A percentile compares a stretch with the other conserved stretches of the same genome.
Evolutionary conservation across 345 rosid species (phyloP).

Genomic region (Salix udensis): DNA sequence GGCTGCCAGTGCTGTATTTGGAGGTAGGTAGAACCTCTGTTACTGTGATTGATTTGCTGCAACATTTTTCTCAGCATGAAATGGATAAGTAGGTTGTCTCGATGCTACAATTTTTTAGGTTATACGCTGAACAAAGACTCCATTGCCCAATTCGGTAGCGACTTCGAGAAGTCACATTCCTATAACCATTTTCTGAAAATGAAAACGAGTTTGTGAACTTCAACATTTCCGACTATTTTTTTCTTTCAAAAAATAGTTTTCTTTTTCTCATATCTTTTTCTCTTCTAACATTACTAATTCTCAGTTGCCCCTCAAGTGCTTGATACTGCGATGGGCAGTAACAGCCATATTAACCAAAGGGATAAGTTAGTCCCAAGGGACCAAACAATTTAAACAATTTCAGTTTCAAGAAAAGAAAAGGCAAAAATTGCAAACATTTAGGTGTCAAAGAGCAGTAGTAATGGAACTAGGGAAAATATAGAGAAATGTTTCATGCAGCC

Average conservation of each 20-base stretch:
- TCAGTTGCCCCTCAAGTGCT: neutral
- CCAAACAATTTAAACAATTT: no score
- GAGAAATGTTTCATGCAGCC: no score
- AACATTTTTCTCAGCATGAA: neutral
- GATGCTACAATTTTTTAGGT: neutral
- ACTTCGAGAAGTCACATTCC: neutral
- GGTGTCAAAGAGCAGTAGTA: neutral
- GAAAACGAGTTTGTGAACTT: neutral
- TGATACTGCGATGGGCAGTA: neutral
- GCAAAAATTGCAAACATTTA: neutral
- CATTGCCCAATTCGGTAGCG: neutral
- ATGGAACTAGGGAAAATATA: no score
- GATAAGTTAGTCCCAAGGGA: neutral
- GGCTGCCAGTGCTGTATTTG: constrained; percentile 74
- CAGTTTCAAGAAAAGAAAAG: no score
- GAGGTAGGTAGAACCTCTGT: constrained; percentile 50
- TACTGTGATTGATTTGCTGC: neutral
- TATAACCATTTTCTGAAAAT: neutral
- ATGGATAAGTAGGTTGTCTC: neutral
- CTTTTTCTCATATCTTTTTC: neutral
- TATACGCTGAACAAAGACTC: neutral
- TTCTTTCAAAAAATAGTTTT: no score
- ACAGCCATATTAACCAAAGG: neutral
- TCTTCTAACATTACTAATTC: neutral
- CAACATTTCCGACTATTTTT: neutral